Percentiles rank a stretch among this genome's conserved stretches.
These are phyloP conservation scores for Pseudotsuga menziesii DNA, from an alignment of 75 land plant genomes.

Conservation along the genomic window DNA sequence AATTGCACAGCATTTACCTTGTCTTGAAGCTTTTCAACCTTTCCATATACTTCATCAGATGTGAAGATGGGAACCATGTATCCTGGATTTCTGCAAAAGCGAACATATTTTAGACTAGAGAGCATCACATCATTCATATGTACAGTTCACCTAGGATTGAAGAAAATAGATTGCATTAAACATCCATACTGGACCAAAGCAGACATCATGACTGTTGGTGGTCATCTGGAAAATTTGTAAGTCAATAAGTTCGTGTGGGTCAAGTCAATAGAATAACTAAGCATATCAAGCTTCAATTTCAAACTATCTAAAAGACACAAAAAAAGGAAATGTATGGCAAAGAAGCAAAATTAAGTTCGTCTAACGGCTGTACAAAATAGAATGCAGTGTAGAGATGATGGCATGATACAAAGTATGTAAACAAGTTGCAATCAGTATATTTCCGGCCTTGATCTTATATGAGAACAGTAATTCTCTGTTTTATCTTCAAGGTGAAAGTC, in stretches of 20 bases:
- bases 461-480: neutral
- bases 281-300: neutral
- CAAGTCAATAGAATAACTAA: neutral
- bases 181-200: no score
- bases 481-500: neutral
- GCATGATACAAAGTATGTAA: neutral
- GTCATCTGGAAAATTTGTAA: no score
- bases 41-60: slow-evolving; percentile 55
- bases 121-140: neutral
- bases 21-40: slow-evolving; percentile 42
- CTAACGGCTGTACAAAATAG: no score
- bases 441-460: neutral
- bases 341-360: neutral
- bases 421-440: neutral
- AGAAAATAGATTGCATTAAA: no score
- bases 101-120: neutral
- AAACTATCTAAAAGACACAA: neutral
- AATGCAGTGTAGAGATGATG: neutral
- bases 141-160: no score
- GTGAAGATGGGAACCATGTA: slow-evolving; percentile 50
- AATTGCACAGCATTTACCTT: slow-evolving; percentile 35
- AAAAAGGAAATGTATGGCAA: neutral
- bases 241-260: no score
- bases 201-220: no score
- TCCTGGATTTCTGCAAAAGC: slow-evolving; percentile 34